These are phyloP conservation scores for Fusarium mexicanum DNA, from an alignment of 2,329 filamentous ascomycete genomes.

Conservation along the genomic window DNA sequence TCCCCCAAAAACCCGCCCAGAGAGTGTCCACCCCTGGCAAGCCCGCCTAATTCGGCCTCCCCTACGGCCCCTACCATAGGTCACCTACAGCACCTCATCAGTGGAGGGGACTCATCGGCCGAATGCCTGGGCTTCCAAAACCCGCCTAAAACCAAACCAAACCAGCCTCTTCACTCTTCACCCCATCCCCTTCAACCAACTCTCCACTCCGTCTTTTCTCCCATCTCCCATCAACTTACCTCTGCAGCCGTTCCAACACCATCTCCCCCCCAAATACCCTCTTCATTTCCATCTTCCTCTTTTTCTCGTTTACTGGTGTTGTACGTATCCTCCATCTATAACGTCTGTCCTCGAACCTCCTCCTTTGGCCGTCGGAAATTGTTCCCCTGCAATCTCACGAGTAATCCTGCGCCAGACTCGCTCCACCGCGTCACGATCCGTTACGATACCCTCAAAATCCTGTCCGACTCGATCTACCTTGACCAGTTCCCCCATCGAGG, in stretches of 20 bases:
- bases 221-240: conserved; percentile 31
- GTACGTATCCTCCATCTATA: conserved; percentile 18
- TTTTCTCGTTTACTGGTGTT: conserved; percentile 21
- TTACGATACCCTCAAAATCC: conserved; percentile 38
- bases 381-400: conserved; percentile 29
- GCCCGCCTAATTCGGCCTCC: conserved; percentile 35
- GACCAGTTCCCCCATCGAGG: conserved; percentile 39
- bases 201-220: conserved; percentile 32
- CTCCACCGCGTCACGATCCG: conserved; percentile 40
- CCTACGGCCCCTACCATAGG: conserved; percentile 17
- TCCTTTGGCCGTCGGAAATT: conserved; percentile 12
- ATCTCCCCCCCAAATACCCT: conserved; percentile 24
- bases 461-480: conserved; percentile 32
- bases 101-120: conserved; percentile 13
- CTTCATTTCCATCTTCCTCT: conserved; percentile 27
- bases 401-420: conserved; percentile 32
- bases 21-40: conserved; percentile 23
- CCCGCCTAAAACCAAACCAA: conserved; percentile 40
- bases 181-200: conserved; percentile 12
- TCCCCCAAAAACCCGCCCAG: conserved; percentile 27
- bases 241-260: conserved; percentile 30
- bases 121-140: conserved; percentile 36
- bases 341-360: conserved; percentile 18
- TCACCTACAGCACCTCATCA: not conserved
- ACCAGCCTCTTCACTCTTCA: conserved; percentile 39